Conservation (phyloP, 768 basidiomycete species). For the Termitomyces sp. region DNA sequence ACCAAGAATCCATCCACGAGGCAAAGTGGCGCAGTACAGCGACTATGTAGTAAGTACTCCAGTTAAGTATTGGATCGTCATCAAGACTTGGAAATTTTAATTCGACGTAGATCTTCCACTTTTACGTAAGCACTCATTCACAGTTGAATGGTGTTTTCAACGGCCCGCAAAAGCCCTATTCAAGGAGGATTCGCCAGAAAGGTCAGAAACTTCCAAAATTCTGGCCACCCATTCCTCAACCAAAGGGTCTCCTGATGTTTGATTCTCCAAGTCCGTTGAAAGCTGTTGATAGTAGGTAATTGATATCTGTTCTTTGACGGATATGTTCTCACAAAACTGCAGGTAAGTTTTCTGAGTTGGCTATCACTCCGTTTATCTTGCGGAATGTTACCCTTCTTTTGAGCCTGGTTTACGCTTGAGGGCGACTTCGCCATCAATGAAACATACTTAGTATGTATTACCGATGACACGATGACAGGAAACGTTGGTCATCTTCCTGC, state of each 20-base stretch:
- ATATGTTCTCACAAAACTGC: neutral
- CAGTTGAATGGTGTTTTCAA: too few species aligned
- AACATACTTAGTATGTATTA: constrained; percentile 29
- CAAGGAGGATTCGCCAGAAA: constrained; percentile 22
- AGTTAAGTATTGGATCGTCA: neutral
- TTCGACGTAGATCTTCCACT: neutral
- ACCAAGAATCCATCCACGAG: neutral
- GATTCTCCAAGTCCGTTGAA: too few species aligned
- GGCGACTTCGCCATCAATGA: constrained; percentile 35
- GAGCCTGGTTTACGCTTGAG: constrained; percentile 43
- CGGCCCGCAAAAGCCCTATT: too few species aligned
- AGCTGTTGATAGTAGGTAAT: constrained; percentile 25
- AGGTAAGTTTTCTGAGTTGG: constrained; percentile 55
- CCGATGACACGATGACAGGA: constrained; percentile 29
- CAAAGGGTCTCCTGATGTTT: constrained; percentile 13
- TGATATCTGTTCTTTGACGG: neutral
- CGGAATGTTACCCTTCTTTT: constrained; percentile 30
- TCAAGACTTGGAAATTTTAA: neutral
- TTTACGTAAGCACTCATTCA: neutral
- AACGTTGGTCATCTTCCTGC: constrained; percentile 39
- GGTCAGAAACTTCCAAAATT: constrained; percentile 47
- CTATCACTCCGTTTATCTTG: constrained; percentile 42
- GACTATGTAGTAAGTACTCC: too few species aligned
- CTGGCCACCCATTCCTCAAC: constrained; percentile 38
- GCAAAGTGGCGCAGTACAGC: neutral